phyloP scores from a whole-genome alignment of 768 basidiomycete genomes.

The Neoboletus magnificus region DNA sequence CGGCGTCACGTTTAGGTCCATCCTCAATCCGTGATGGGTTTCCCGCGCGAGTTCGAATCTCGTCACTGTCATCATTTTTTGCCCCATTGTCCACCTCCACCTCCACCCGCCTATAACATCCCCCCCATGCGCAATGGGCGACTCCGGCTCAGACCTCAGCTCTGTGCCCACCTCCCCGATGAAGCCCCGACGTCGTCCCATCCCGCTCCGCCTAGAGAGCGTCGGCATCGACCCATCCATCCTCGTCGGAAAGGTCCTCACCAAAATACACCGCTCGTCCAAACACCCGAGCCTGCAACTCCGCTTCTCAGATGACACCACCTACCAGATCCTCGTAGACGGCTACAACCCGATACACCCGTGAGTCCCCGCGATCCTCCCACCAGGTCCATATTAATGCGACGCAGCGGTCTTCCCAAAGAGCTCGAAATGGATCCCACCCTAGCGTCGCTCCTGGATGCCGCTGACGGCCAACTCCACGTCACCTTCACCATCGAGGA shows the following conservation, averaged over 20 bases:
- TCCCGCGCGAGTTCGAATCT: conserved; percentile 60
- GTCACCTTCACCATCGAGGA: conserved; percentile 45
- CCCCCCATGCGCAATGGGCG: conserved; percentile 6
- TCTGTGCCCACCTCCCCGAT: conserved; percentile 21
- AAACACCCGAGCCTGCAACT: conserved; percentile 48
- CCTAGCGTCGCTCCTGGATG: conserved; percentile 41
- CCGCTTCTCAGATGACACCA: conserved; percentile 42
- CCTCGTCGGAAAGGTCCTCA: conserved; percentile 45
- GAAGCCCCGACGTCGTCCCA: conserved; percentile 33
- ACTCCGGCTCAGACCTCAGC: conserved; percentile 4
- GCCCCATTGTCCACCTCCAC: conserved; percentile 13
- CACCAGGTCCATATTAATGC: not conserved
- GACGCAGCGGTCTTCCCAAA: conserved; percentile 49
- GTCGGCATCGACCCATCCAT: conserved; percentile 39
- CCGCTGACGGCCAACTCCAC: conserved; percentile 29
- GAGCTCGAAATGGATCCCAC: conserved; percentile 50
- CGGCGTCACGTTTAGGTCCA: conserved; percentile 55
- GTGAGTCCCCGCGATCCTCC: conserved; percentile 13
- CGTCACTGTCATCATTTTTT: conserved; percentile 46
- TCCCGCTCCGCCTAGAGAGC: conserved; percentile 31
- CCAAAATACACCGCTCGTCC: conserved; percentile 38
- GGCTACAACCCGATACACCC: conserved; percentile 57
- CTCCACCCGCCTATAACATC: not conserved
- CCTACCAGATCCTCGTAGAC: conserved; percentile 54
- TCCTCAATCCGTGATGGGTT: conserved; percentile 50